A percentile compares a stretch with the other conserved stretches of the same genome.
Evolutionary conservation across 2,329 filamentous ascomycete genomes (phyloP).

Genomic region (Fusarium oxysporum): DNA sequence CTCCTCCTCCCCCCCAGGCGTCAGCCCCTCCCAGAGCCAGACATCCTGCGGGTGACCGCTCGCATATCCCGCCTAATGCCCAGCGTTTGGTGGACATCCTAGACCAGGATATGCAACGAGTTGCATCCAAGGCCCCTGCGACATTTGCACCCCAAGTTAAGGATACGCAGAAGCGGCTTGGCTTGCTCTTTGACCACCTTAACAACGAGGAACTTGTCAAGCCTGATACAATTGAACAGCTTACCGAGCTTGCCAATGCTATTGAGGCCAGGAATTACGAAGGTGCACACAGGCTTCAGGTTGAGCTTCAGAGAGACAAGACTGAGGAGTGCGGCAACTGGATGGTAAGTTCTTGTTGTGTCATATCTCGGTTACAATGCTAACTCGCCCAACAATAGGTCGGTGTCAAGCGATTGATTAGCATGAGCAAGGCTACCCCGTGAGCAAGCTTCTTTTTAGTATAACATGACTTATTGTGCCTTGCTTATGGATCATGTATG

Average conservation of each 20-base stretch:
- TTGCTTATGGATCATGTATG: slow-evolving; percentile 22
- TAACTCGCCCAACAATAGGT: slow-evolving; percentile 65
- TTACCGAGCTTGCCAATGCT: slow-evolving; percentile 73
- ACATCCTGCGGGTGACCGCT: slow-evolving; percentile 86
- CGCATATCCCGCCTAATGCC: slow-evolving; percentile 84
- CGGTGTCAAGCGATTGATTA: slow-evolving; percentile 80
- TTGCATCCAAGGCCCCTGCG: slow-evolving; percentile 86
- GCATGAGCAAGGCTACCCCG: slow-evolving; percentile 82
- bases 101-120: slow-evolving; percentile 85
- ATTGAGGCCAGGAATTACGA: slow-evolving; percentile 77
- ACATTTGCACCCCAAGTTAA: slow-evolving; percentile 89
- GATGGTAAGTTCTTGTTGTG: slow-evolving; percentile 72
- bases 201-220: slow-evolving; percentile 94
- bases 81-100: slow-evolving; percentile 85
- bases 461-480: slow-evolving; percentile 34
- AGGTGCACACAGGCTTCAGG: slow-evolving; percentile 74
- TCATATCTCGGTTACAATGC: slow-evolving; percentile 30
- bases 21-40: slow-evolving; percentile 67
- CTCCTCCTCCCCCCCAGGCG: slow-evolving; percentile 61
- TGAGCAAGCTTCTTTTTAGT: slow-evolving; percentile 47
- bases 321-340: slow-evolving; percentile 85
- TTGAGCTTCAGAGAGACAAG: slow-evolving; percentile 81
- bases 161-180: slow-evolving; percentile 92
- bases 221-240: slow-evolving; percentile 77
- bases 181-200: slow-evolving; percentile 94